Evolutionary conservation across 805 yeast genomes (phyloP).

Genomic region (Candida maris): DNA sequence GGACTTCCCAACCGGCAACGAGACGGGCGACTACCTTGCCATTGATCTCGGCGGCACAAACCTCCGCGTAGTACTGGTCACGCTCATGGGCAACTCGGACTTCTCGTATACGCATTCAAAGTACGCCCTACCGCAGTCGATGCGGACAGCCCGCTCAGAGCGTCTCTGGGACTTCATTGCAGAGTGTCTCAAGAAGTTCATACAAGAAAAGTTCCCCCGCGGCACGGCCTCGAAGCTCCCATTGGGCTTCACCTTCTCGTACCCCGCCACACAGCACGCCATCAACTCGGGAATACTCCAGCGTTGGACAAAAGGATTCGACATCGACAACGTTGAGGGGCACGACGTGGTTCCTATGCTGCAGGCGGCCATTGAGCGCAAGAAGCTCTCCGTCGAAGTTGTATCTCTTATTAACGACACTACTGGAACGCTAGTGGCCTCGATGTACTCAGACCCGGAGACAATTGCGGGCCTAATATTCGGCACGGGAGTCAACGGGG

Average conservation of each 20-base stretch:
- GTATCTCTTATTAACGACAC: slow-evolving; percentile 95
- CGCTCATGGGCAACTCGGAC: slow-evolving; percentile 74
- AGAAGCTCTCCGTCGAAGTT: slow-evolving; percentile 73
- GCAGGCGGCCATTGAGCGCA: slow-evolving; percentile 64
- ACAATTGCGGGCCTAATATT: slow-evolving; percentile 93
- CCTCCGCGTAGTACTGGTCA: slow-evolving; percentile 86
- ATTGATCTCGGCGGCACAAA: slow-evolving; percentile 98
- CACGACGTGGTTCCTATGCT: slow-evolving; percentile 90
- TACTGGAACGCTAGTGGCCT: slow-evolving; percentile 94
- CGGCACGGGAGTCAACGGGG: slow-evolving; percentile 98
- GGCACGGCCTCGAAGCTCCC: slow-evolving; percentile 60
- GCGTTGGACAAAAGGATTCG: slow-evolving; percentile 98
- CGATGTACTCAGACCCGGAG: slow-evolving; percentile 83
- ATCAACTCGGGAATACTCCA: slow-evolving; percentile 85
- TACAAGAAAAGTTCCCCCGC: slow-evolving; percentile 59
- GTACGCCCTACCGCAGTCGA: slow-evolving; percentile 68
- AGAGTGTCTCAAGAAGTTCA: slow-evolving; percentile 66
- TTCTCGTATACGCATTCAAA: slow-evolving; percentile 87
- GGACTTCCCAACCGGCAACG: slow-evolving; percentile 89
- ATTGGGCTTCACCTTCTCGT: slow-evolving; percentile 92
- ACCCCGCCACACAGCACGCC: slow-evolving; percentile 79
- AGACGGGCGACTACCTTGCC: slow-evolving; percentile 85
- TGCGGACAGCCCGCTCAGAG: slow-evolving; percentile 76
- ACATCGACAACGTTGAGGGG: slow-evolving; percentile 90
- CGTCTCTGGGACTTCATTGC: slow-evolving; percentile 87